A percentile compares a stretch with the other conserved stretches of the same genome.
Conservation (phyloP, 2,329 filamentous ascomycete species). For the Pseudogymnoascus sp. region DNA sequence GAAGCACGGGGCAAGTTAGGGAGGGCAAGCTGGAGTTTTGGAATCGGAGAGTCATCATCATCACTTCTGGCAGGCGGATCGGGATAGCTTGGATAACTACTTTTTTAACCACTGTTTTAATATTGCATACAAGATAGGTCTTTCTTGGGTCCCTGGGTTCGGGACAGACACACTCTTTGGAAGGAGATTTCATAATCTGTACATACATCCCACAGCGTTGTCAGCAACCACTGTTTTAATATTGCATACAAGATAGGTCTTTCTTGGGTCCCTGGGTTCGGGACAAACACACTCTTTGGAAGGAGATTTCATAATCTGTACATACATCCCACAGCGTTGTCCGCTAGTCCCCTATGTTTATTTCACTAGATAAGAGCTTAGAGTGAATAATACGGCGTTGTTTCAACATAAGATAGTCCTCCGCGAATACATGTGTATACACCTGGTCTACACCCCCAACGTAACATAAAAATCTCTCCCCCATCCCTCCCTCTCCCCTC, state of each 20-base stretch:
- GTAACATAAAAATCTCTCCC: neutral
- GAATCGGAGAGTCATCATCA: neutral
- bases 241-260: neutral
- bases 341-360: neutral
- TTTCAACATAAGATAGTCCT: neutral
- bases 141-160: neutral
- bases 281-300: conserved; percentile 2
- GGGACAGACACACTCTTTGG: neutral
- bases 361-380: neutral
- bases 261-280: neutral
- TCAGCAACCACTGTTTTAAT: conserved; percentile 8
- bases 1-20: neutral
- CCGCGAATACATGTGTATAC: neutral
- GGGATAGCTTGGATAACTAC: conserved; percentile 1
- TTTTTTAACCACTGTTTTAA: neutral
- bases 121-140: neutral
- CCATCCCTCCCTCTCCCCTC: neutral
- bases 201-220: neutral
- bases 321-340: neutral
- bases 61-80: conserved; percentile 2
- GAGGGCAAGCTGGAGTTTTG: neutral
- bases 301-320: neutral
- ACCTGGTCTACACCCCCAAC: neutral
- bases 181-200: neutral
- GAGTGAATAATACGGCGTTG: neutral